Base-by-base conservation (phyloP, 1,284 basidiomycete species). In the Rhodotorula glutinis region DNA sequence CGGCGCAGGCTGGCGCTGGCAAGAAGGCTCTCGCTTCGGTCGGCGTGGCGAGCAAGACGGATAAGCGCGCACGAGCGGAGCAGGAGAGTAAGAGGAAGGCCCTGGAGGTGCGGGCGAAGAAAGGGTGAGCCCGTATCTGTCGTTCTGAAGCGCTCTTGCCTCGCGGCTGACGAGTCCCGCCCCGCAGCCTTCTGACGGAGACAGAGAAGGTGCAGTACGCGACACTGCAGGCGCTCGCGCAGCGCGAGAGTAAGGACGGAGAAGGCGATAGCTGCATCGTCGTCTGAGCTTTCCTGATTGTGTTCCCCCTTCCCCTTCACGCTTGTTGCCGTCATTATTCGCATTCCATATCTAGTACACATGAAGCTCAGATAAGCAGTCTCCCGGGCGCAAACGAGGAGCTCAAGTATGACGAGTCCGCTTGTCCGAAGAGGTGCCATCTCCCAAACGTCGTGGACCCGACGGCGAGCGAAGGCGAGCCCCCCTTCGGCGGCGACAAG, bases 91-190 rank as follows among this genome's bases (percentile, higher is more conserved):
- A 62, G 27, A 61, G 56, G 30, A 59, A 70, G 47, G 70, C 71
- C n/a, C 56, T 75, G 38, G 66, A 74, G 57, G 65, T 63, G 17
- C 60, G 74, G 43, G 73, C 73, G 13, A 63, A 67, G 66, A 72
- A 71, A 53, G 74, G 74, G 65, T 72, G 49, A 33, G 70, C 65
- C 30, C n/a, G n/a, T n/a, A n/a, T n/a, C n/a, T n/a, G n/a, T n/a
- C n/a, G n/a, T n/a, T n/a, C n/a, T n/a, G n/a, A n/a, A n/a, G n/a
- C n/a, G n/a, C n/a, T n/a, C n/a, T n/a, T n/a, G n/a, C n/a, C n/a
- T n/a, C n/a, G n/a, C n/a, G 27, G 16, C 14, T 47, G 21, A n/a
- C 17, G 25, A 23, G 9, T 10, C 10, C 9, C 44, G 3, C 4
- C 44, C 2, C 40, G 41, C 61, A 72, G 71, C 1, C 53, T 74